phyloP scores from a whole-genome alignment of 2,329 filamentous ascomycete species.

The Sphaerulina musiva region DNA sequence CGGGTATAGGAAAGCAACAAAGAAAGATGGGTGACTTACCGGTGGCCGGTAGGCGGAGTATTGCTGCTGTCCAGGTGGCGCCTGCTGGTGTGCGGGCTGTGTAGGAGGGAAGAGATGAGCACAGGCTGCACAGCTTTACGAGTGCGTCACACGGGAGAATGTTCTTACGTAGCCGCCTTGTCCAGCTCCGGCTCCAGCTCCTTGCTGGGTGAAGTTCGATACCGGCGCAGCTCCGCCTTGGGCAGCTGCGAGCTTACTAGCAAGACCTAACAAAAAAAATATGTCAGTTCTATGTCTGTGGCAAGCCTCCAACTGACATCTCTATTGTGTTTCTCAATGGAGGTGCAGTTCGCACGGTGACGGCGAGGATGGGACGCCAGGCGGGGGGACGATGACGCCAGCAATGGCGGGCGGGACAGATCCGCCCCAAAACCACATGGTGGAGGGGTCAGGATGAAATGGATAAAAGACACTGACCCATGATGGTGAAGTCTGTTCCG shows the following conservation, averaged over 20 bases:
- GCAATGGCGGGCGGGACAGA: too few species aligned
- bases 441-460: too few species aligned
- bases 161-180: slow-evolving; percentile 49
- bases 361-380: too few species aligned
- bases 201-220: slow-evolving; percentile 23
- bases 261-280: slow-evolving; percentile 33
- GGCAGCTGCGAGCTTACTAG: slow-evolving; percentile 44
- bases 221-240: slow-evolving; percentile 29
- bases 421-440: too few species aligned
- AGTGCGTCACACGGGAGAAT: slow-evolving; percentile 14
- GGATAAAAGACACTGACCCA: too few species aligned
- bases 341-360: too few species aligned
- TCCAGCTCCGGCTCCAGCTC: slow-evolving; percentile 10
- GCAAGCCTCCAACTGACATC: too few species aligned
- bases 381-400: too few species aligned
- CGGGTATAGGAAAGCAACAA: slow-evolving; percentile 5
- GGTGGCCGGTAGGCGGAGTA: slow-evolving; percentile 36
- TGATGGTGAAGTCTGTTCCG: too few species aligned
- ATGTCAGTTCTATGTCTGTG: background rate
- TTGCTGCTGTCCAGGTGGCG: slow-evolving; percentile 44
- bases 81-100: slow-evolving; percentile 27
- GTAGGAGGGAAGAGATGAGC: slow-evolving; percentile 17
- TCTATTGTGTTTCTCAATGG: too few species aligned
- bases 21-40: slow-evolving; percentile 20
- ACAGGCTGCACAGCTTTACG: slow-evolving; percentile 9